Base-by-base conservation (phyloP, 805 yeast species). In the Candida hispaniensis region DNA sequence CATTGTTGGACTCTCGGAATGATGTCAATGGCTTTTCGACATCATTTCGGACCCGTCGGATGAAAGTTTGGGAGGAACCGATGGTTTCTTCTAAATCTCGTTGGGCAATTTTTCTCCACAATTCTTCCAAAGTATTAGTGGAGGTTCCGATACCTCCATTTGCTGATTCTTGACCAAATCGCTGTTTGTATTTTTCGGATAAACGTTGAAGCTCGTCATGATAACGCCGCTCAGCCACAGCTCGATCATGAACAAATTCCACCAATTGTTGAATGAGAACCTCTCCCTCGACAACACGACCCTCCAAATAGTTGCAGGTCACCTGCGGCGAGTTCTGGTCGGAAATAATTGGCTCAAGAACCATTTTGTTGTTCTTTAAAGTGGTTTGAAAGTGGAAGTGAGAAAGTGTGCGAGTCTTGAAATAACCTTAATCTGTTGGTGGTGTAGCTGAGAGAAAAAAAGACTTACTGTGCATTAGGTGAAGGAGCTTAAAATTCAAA, bases 1-100 rank as follows among this genome's bases (percentile, higher is more conserved):
- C 75, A 74, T 19, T 22, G 33, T 25, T 38, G 38, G 65, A 68
- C 29, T 71, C 63, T 21, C 71, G 59, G 42, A 68, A 71, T 16
- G 65, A 63, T 14, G 51, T 41, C 14, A 61, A 46, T 8, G 63
- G 57, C 27, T 51, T 45, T 30, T 54, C 59, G 34, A 55, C 48
- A 41, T 60, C 65, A 7, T 56, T 41, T 39, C 62, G 52, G 33
- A 68, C 43, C 21, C 55, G 47, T 24, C 53, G 52, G 22, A 64
- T 64, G 16, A 52, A 41, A 14, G 46, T 51, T 20, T 40, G 41
- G 28, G 50, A 29, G 20, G 59, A 43, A 38, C 54, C 44, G 10
- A 34, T 34, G 30, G 38, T 15, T 26, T 34, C 38, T 19, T 20
- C 17, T 15, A 34, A 14, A 20, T 34, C 30, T 9, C 38, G 14